These are phyloP conservation scores for Diospyros kaki DNA, from an alignment of 148 eudicot species.

Conservation along the genomic window DNA sequence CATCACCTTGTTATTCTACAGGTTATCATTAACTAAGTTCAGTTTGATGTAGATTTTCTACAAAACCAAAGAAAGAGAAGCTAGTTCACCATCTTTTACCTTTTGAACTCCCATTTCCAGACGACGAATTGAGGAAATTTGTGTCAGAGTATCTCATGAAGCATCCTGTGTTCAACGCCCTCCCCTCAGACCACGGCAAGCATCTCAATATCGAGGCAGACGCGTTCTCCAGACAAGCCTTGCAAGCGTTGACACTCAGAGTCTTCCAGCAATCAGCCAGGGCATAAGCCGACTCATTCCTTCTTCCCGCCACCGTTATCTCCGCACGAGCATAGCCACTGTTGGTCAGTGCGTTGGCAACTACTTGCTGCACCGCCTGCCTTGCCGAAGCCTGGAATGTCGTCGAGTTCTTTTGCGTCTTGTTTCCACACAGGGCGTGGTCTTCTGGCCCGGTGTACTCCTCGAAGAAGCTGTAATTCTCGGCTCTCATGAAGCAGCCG, in stretches of 20 bases:
- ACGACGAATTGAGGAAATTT: slow-evolving; percentile 41
- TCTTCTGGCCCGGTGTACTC: slow-evolving; percentile 35
- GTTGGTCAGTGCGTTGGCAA: slow-evolving; percentile 18
- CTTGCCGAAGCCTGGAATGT: slow-evolving; percentile 22
- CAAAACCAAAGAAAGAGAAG: neutral
- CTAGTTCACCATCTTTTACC: slow-evolving; percentile 13
- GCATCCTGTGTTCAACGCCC: slow-evolving; percentile 56
- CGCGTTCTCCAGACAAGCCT: slow-evolving; percentile 46
- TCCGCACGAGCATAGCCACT: slow-evolving; percentile 30
- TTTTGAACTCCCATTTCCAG: slow-evolving; percentile 19
- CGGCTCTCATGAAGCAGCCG: slow-evolving; percentile 48
- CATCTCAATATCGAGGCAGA: slow-evolving; percentile 32
- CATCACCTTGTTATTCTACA: neutral
- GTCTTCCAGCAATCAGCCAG: slow-evolving; percentile 59
- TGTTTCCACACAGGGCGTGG: slow-evolving; percentile 31
- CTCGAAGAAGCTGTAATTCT: slow-evolving; percentile 34
- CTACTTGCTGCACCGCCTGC: slow-evolving; percentile 30
- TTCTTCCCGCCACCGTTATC: slow-evolving; percentile 15
- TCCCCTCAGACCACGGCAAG: slow-evolving; percentile 54
- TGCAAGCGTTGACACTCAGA: slow-evolving; percentile 29
- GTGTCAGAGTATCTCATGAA: slow-evolving; percentile 58
- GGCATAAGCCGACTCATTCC: slow-evolving; percentile 41
- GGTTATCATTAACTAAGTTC: no score
- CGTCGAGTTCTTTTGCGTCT: slow-evolving; percentile 10
- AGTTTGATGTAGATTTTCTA: no score